A percentile compares a stretch with the other conserved stretches of the same genome.
Evolutionary conservation across 306 rosid genomes (phyloP).

Genomic region (Rosa lucieae): DNA sequence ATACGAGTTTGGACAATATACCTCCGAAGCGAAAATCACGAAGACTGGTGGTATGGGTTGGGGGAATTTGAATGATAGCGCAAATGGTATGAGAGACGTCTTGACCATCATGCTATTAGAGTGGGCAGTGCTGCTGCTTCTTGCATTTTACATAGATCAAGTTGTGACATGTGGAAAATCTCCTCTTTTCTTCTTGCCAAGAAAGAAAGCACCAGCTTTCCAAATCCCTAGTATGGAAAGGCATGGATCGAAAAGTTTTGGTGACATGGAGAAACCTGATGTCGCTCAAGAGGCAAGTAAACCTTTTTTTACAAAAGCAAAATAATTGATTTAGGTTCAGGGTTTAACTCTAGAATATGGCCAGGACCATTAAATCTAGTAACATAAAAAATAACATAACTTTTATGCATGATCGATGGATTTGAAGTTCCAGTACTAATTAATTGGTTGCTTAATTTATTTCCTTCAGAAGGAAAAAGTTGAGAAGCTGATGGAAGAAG

Average conservation of each 20-base stretch:
- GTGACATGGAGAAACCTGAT: slow-evolving; percentile 72
- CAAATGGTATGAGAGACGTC: slow-evolving; percentile 69
- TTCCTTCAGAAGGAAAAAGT: slow-evolving; percentile 68
- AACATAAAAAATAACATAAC: no score
- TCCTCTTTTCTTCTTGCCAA: slow-evolving; percentile 54
- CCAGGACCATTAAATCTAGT: no score
- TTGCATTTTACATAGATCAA: slow-evolving; percentile 71
- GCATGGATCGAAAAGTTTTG: slow-evolving; percentile 65
- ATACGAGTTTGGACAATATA: slow-evolving; percentile 59
- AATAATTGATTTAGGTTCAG: background rate
- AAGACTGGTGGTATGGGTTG: slow-evolving; percentile 73
- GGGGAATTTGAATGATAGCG: slow-evolving; percentile 57
- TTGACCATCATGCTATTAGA: slow-evolving; percentile 61
- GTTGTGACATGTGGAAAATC: slow-evolving; percentile 54
- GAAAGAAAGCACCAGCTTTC: slow-evolving; percentile 42
- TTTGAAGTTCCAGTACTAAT: background rate
- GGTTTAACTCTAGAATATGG: background rate
- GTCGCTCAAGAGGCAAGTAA: slow-evolving; percentile 62
- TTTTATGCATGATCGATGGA: background rate
- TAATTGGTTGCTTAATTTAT: background rate
- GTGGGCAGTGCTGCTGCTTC: slow-evolving; percentile 55
- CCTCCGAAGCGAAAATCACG: slow-evolving; percentile 48
- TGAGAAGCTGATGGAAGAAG: slow-evolving; percentile 64
- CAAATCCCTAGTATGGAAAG: slow-evolving; percentile 52
- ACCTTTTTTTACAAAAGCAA: background rate